Percentiles rank a stretch among this genome's conserved stretches.
phyloP scores from a whole-genome alignment of 148 eudicot genomes.

The Silene latifolia region DNA sequence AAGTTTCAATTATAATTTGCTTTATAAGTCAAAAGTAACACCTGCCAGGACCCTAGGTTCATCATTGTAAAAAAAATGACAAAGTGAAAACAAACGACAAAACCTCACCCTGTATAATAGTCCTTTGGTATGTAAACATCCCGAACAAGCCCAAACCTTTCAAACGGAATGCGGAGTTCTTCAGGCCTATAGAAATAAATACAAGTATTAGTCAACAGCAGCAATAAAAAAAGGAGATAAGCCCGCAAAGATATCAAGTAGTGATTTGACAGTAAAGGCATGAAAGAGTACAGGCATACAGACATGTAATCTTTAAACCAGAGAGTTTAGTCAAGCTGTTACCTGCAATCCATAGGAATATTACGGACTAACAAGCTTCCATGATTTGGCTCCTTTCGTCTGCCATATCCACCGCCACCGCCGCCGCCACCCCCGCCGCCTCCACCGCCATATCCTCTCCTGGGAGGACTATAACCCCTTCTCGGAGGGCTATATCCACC shows the following conservation, averaged over 20 bases:
- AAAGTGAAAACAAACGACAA: not conserved
- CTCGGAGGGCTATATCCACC: slow-evolving; percentile 48
- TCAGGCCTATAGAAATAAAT: slow-evolving; percentile 49
- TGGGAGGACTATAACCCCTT: slow-evolving; percentile 64
- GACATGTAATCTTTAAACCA: not conserved
- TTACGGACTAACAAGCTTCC: slow-evolving; percentile 76
- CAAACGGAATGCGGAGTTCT: slow-evolving; percentile 74
- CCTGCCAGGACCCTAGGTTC: not conserved
- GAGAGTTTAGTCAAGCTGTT: not conserved
- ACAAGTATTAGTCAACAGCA: not conserved
- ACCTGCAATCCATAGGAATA: slow-evolving; percentile 71
- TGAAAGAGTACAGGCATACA: not conserved
- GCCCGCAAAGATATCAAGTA: not conserved
- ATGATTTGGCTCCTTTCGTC: slow-evolving; percentile 49
- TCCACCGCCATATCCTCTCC: slow-evolving; percentile 47
- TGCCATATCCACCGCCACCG: slow-evolving; percentile 39
- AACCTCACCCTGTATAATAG: slow-evolving; percentile 66
- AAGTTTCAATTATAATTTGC: not conserved
- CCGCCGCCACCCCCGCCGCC: slow-evolving; percentile 19
- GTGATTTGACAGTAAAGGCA: not conserved
- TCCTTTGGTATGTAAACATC: slow-evolving; percentile 78
- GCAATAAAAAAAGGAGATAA: not conserved
- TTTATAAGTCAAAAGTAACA: not conserved
- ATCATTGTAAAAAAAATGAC: not conserved
- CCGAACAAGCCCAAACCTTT: slow-evolving; percentile 69